A percentile compares a stretch with the other conserved stretches of the same genome.
Evolutionary conservation across 257 asterid species (phyloP).

Genomic region (Paraleonurus japonicus): DNA sequence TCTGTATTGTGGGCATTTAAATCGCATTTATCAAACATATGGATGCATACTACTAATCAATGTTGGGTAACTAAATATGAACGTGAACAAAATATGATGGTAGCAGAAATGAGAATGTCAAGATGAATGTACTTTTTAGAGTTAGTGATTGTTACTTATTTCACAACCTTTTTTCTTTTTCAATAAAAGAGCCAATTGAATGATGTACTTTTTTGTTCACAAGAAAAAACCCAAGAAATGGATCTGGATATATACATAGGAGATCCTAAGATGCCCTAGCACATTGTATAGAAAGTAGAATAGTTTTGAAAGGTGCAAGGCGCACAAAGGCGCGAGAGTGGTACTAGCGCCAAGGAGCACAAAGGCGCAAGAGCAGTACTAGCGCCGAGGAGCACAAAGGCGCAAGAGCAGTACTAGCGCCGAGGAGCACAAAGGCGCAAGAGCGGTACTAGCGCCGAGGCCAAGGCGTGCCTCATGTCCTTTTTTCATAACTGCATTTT

Average conservation of each 20-base stretch:
- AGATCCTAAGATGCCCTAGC: not conserved
- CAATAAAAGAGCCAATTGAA: not conserved
- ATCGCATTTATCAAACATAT: slow-evolving; percentile 12
- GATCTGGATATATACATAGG: not conserved
- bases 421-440: too few species aligned
- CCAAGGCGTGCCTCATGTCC: too few species aligned
- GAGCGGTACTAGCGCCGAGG: too few species aligned
- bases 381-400: too few species aligned
- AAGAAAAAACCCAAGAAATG: not conserved
- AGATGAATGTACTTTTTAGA: not conserved
- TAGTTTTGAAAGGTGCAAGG: too few species aligned
- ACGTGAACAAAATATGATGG: not conserved
- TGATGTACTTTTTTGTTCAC: not conserved
- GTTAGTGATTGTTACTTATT: not conserved
- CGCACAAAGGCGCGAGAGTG: too few species aligned
- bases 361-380: too few species aligned
- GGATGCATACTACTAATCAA: slow-evolving; percentile 4
- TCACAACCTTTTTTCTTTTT: not conserved
- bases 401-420: too few species aligned
- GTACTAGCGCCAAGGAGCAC: too few species aligned
- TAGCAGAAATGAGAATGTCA: not conserved
- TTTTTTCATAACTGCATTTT: too few species aligned
- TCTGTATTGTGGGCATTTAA: slow-evolving; percentile 1
- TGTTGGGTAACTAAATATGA: not conserved
- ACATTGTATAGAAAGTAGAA: not conserved